Conservation (phyloP, 2,329 filamentous ascomycete species). For the Sphaerulina musiva region DNA sequence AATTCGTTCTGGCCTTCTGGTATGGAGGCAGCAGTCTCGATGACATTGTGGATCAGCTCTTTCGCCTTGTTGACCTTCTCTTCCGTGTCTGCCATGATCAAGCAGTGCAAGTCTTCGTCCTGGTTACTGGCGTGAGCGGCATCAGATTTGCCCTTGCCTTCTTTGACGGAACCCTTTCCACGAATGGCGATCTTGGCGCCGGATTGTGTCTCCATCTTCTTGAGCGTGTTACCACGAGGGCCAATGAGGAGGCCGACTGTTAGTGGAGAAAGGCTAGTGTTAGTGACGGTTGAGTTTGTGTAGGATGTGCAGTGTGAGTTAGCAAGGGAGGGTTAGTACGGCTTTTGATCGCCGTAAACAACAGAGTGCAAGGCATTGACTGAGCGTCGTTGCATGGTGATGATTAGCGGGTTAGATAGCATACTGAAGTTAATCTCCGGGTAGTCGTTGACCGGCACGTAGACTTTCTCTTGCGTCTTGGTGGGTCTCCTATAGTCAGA, state of each 20-base stretch:
- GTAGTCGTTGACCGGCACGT: constrained; percentile 99
- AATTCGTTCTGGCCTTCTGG: constrained; percentile 98
- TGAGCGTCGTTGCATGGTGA: constrained; percentile 31
- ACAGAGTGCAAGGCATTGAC: constrained; percentile 17
- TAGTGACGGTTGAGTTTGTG: constrained; percentile 38
- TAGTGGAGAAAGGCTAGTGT: constrained; percentile 78
- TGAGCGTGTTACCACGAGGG: constrained; percentile 98
- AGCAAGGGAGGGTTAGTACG: constrained; percentile 29
- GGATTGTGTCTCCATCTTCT: constrained; percentile 99
- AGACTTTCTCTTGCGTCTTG: constrained; percentile 99
- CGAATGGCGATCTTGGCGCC: constrained; percentile 98
- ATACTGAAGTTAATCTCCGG: constrained; percentile 99
- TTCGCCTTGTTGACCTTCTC: constrained; percentile 99
- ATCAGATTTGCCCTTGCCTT: constrained; percentile 98
- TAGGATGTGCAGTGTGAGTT: constrained; percentile 23
- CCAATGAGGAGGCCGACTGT: constrained; percentile 99
- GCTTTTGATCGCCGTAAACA: constrained; percentile 33
- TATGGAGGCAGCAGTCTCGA: constrained; percentile 96
- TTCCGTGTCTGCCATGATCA: constrained; percentile 99
- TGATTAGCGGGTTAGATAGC: constrained; percentile 89
- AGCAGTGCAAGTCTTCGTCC: constrained; percentile 96
- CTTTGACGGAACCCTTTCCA: constrained; percentile 98
- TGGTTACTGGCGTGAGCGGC: constrained; percentile 99
- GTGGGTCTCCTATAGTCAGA: constrained; percentile 97
- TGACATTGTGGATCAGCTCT: constrained; percentile 95